Base-by-base conservation (phyloP, 495 filamentous ascomycete species). In the Hypoxylon lienhwacheense region DNA sequence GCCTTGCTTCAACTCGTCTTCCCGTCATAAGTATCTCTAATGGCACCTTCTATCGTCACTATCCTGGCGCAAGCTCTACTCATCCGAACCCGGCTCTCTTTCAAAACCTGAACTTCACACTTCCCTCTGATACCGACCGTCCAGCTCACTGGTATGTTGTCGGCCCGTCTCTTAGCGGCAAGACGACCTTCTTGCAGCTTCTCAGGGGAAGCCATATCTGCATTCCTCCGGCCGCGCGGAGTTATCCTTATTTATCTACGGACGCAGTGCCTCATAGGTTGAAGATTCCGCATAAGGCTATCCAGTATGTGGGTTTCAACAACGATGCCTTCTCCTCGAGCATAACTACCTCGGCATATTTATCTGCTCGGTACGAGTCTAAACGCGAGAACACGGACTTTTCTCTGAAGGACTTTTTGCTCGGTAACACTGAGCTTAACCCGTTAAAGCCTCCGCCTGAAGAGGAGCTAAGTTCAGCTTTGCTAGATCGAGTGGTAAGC, bases 301-400 rank as follows among this genome's bases (percentile, higher is more conserved):
- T 96, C 42, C 83, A 85, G 53, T 89, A 91, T 67, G 86, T 95
- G 35, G 91, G 91, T 0, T 96, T 96, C 64, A 77, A 82, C 53
- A 81, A 80, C 2, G 79, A 88, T 58, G 75, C 77, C 10, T 65
- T 68, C 7, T 55, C 63, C 1, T 66, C 68, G 5, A 61, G 57
- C 2, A 69, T 73, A 5, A 69, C 75, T 0, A 69, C 83, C 1
- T 90, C 90, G 7, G 84, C 88, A 7, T 96, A 97, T 61, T 70
- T 97, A 25, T 90, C 88, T 58, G 89, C 90, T 8, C 79, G 93
- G n/a, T 98, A 98, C 71, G 93, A 98, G 75, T 90, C 87, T 47
- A 70, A 84, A 37, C 76, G 89, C 14, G 92, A 96, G 65, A 87
- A 82, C 41, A 91, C 87, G 6, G 93, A 97, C 68, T 91, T 91